Evolutionary conservation across 768 basidiomycete species (phyloP), one percentile per base, ranked within the genome.

Genomic region (Thelephora ganbajun): DNA sequence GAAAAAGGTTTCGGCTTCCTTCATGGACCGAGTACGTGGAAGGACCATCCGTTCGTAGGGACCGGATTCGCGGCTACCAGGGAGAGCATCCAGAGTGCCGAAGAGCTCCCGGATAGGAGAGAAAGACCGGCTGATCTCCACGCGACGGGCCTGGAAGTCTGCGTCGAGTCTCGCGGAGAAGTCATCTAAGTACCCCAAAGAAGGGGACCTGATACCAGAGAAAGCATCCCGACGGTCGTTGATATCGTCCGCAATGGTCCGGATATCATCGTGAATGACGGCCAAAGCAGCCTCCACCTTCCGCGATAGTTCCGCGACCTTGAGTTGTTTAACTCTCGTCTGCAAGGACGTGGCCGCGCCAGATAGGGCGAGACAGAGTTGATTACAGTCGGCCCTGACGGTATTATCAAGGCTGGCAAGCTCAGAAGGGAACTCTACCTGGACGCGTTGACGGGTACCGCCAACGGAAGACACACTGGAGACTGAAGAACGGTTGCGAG

Each of bases 301-400:
- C 48, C 69, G 76, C 3, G 79, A 77, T 53, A 77, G 66, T 33
- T 64, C 64, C 12, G 76, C 73, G 16, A 82, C 61, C 20, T 67
- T 65, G 48, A 83, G 62, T 51, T 74, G 71, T 26, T 66, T 61
- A 12, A 66, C 63, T 37, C 72, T 69, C 47, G 71, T 69, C 16
- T 68, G 60, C 30, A 88, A 59, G 9, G 57, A 59, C 46, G 78
- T 74, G 33, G 78, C 49, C 23, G 63, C 68, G n/a, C 76, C 77
- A 3, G 68, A 68, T 13, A 88, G 69, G 49, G 73, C 66, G 65
- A 88, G 76, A 44, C 77, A 65, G 54, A 76, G 77, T n/a, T 74
- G 62, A 59, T 90, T 87, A 41, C 73, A 73, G 58, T 86, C 79
- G 11, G 72, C 59, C 26, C 87, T 79, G 49, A 88, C 79, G 47